A percentile compares a stretch with the other conserved stretches of the same genome.
These are phyloP conservation scores for Hepatocystis sp. DNA, from an alignment of 169 alveolate species.

Conservation along the genomic window DNA sequence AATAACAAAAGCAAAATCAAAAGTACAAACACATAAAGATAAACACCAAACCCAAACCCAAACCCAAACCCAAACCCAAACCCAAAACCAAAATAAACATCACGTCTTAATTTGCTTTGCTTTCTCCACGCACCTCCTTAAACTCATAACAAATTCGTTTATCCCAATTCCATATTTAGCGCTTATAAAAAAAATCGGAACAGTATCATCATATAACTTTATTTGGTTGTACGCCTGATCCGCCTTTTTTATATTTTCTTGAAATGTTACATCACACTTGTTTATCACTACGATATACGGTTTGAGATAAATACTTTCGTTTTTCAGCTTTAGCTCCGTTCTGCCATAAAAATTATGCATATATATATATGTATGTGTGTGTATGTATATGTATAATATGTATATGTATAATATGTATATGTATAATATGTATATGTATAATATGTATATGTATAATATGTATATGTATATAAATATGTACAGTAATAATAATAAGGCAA, in stretches of 20 bases:
- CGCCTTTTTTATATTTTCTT: constrained; percentile 45
- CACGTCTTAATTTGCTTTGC: constrained; percentile 15
- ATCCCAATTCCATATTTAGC: constrained; percentile 69
- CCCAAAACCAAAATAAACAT: no score
- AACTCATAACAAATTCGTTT: constrained; percentile 32
- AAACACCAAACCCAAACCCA: no score
- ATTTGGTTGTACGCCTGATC: constrained; percentile 48
- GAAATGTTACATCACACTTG: constrained; percentile 54
- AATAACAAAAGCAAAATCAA: no score
- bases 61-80: no score
- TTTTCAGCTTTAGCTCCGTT: constrained; percentile 21
- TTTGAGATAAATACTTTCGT: constrained; percentile 26
- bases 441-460: no score
- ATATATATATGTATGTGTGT: no score
- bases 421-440: no score
- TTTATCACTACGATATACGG: constrained; percentile 65
- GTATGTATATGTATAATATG: no score
- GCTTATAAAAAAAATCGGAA: constrained; percentile 46
- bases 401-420: no score
- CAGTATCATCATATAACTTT: constrained; percentile 9
- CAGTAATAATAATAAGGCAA: background rate
- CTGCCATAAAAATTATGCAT: no score
- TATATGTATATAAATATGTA: no score
- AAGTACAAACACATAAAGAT: no score
- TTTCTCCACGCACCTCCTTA: constrained; percentile 36